Conservation (phyloP, 192 early-diverging fungal genomes). For the Rhizoclosmatium sp. region DNA sequence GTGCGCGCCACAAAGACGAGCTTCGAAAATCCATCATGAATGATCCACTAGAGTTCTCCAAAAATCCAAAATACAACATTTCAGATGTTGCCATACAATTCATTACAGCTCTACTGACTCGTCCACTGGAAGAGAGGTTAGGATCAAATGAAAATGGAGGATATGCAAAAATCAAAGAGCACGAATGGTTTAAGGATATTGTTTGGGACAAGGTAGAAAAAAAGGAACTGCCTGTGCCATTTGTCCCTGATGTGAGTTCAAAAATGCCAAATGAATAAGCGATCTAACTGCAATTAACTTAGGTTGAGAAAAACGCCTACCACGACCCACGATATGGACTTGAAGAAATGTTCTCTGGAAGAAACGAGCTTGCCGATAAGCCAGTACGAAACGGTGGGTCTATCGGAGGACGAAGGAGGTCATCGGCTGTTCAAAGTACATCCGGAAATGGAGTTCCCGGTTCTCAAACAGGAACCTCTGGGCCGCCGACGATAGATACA, state of each 20-base stretch:
- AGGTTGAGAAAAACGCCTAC: constrained; percentile 34
- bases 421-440: constrained; percentile 1
- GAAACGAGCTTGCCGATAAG: constrained; percentile 29
- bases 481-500: neutral
- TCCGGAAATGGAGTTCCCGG: neutral
- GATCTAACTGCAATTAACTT: neutral
- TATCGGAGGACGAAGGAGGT: constrained; percentile 20
- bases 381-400: constrained; percentile 23
- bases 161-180: constrained; percentile 68
- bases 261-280: neutral
- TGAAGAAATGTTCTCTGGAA: constrained; percentile 38
- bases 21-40: constrained; percentile 73
- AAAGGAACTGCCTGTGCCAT: constrained; percentile 80
- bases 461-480: neutral
- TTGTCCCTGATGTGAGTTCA: constrained; percentile 80
- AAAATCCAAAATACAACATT: constrained; percentile 45
- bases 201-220: constrained; percentile 81
- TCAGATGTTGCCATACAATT: constrained; percentile 22
- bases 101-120: neutral
- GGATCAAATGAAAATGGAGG: constrained; percentile 79
- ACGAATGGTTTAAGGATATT: constrained; percentile 81
- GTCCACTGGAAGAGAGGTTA: constrained; percentile 65
- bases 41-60: constrained; percentile 73
- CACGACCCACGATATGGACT: constrained; percentile 33
- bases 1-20: constrained; percentile 73